Conservation (phyloP, 2,329 filamentous ascomycete species). For the Blastomyces silverae region DNA sequence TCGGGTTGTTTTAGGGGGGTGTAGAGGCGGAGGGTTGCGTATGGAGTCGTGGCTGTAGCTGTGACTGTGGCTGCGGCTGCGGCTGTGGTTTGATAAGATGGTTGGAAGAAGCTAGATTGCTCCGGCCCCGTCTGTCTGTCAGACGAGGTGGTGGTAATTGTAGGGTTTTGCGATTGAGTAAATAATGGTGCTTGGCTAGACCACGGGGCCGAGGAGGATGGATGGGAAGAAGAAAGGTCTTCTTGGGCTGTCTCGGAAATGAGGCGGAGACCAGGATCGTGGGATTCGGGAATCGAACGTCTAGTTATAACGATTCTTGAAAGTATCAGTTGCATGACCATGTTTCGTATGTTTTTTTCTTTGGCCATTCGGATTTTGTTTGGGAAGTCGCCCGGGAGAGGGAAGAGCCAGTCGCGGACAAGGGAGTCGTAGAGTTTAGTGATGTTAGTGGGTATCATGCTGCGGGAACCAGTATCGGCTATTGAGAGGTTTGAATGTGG, state of each 20-base stretch:
- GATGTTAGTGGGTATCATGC: conserved; percentile 20
- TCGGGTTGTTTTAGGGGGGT: conserved; percentile 26
- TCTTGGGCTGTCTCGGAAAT: neutral
- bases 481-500: conserved; percentile 15
- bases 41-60: neutral
- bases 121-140: neutral
- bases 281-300: neutral
- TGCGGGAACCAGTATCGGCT: neutral
- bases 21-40: conserved; percentile 26
- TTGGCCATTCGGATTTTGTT: conserved; percentile 35
- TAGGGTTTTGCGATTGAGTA: neutral
- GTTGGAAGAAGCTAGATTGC: neutral
- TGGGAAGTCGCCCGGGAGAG: conserved; percentile 31
- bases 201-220: neutral
- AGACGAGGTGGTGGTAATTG: neutral
- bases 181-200: neutral
- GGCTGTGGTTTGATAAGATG: conserved; percentile 7
- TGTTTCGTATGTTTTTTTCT: conserved; percentile 33
- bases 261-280: neutral
- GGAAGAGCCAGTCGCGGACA: conserved; percentile 35
- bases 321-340: conserved; percentile 35
- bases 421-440: conserved; percentile 33
- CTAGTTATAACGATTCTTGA: conserved; percentile 25
- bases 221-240: neutral
- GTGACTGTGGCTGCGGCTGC: conserved; percentile 4